A percentile compares a stretch with the other conserved stretches of the same genome.
phyloP scores from a whole-genome alignment of 345 rosid genomes.

The Anastatica hierochuntica region DNA sequence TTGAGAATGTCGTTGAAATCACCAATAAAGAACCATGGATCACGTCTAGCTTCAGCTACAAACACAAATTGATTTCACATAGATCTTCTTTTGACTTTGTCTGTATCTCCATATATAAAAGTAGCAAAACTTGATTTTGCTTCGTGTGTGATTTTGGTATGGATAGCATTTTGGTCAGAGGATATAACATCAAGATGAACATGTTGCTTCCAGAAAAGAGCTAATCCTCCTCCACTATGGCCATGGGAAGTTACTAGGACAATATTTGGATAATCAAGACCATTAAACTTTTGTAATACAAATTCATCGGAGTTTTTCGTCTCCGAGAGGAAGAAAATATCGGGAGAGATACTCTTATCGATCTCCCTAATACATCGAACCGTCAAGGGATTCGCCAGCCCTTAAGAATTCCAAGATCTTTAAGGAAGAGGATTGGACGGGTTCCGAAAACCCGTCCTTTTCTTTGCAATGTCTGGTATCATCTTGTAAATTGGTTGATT shows the following conservation, averaged over 20 bases:
- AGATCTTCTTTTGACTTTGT: not conserved
- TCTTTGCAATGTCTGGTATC: no score
- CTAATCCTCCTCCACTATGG: not conserved
- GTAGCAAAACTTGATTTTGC: not conserved
- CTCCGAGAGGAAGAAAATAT: not conserved
- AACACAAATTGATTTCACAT: no score
- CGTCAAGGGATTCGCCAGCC: not conserved
- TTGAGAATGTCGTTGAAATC: not conserved
- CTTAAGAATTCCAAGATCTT: not conserved
- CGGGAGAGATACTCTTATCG: not conserved
- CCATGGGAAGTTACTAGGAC: not conserved
- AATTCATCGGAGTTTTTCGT: not conserved
- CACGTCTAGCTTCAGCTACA: not conserved
- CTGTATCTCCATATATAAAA: not conserved
- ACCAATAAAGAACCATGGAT: not conserved
- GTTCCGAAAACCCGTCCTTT: not conserved
- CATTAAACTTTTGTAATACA: not conserved
- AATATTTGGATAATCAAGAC: not conserved
- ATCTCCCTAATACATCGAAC: not conserved
- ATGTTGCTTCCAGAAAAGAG: no score
- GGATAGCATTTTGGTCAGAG: no score
- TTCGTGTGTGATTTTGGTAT: no score
- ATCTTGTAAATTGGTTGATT: no score
- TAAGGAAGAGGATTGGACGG: not conserved
- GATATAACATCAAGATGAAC: no score